Percentiles rank a stretch among this genome's conserved stretches.
Evolutionary conservation across 306 rosid genomes (phyloP).

Genomic region (Casuarina glauca): DNA sequence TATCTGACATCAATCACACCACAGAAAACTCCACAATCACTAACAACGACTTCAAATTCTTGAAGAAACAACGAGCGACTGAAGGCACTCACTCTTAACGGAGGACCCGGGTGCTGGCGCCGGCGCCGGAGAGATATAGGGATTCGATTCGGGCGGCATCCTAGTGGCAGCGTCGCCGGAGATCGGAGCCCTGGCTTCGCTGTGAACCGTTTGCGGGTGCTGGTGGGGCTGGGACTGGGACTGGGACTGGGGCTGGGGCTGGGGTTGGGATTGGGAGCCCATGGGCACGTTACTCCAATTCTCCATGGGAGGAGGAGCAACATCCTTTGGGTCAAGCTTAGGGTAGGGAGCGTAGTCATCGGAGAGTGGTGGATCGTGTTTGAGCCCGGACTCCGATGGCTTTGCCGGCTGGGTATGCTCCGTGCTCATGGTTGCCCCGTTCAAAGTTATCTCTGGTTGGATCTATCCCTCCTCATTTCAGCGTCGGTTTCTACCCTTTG

Average conservation of each 20-base stretch:
- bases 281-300: conserved; percentile 51
- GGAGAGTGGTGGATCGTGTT: conserved; percentile 34
- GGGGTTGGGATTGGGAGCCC: conserved; percentile 23
- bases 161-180: conserved; percentile 56
- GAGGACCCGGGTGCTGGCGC: conserved; percentile 45
- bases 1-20: conserved; percentile 36
- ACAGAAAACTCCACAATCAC: not conserved
- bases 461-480: not conserved
- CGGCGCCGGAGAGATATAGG: conserved; percentile 70
- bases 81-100: conserved; percentile 52
- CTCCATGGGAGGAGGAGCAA: conserved; percentile 41
- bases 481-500: not conserved
- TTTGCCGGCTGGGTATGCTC: conserved; percentile 20
- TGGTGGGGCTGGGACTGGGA: conserved; percentile 1
- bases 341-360: conserved; percentile 78
- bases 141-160: conserved; percentile 74
- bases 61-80: no score
- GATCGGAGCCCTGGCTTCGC: conserved; percentile 52
- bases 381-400: conserved; percentile 19
- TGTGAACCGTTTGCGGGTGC: not conserved
- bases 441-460: not conserved
- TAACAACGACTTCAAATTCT: not conserved
- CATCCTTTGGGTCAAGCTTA: conserved; percentile 65
- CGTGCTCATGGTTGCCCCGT: not conserved
- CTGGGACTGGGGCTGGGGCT: no score